Conservation (phyloP, 129 eudicot genomes). For the Escallonia herrerae region DNA sequence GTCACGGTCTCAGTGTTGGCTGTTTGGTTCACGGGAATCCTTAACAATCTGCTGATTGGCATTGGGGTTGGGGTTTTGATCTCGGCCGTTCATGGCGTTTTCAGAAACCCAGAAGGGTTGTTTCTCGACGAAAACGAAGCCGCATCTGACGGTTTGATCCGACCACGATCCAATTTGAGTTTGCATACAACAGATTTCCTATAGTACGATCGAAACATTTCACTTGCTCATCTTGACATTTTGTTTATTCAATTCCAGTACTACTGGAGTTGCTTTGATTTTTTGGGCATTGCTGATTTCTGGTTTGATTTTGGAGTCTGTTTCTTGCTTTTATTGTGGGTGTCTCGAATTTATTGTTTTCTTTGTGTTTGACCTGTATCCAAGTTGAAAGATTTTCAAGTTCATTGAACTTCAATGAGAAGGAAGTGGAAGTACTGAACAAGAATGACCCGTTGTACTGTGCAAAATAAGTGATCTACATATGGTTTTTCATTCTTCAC, state of each 20-base stretch:
- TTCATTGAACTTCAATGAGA: too few relatives aligned
- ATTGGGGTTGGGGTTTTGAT: conserved; percentile 36
- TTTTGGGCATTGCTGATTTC: neutral
- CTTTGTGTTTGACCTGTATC: neutral
- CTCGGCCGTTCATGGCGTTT: conserved; percentile 37
- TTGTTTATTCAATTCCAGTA: neutral
- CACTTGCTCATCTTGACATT: neutral
- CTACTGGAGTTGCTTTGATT: neutral
- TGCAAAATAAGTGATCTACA: neutral
- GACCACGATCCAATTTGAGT: conserved; percentile 11
- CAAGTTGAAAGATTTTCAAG: too few relatives aligned
- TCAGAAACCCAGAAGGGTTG: conserved; percentile 48
- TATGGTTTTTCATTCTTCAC: neutral
- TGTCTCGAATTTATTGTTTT: neutral
- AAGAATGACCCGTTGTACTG: too few relatives aligned
- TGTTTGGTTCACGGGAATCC: conserved; percentile 35
- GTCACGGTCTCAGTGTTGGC: conserved; percentile 19
- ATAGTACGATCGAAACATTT: conserved; percentile 7
- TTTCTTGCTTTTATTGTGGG: neutral
- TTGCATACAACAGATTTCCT: conserved; percentile 9
- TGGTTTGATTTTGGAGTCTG: neutral
- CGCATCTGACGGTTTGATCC: conserved; percentile 40
- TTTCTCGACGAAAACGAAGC: conserved; percentile 60
- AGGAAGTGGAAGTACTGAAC: neutral
- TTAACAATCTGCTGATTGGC: conserved; percentile 33